These are phyloP conservation scores for Oropetium thomaeum DNA, from an alignment of 176 grass and related monocot genomes.

Conservation along the genomic window DNA sequence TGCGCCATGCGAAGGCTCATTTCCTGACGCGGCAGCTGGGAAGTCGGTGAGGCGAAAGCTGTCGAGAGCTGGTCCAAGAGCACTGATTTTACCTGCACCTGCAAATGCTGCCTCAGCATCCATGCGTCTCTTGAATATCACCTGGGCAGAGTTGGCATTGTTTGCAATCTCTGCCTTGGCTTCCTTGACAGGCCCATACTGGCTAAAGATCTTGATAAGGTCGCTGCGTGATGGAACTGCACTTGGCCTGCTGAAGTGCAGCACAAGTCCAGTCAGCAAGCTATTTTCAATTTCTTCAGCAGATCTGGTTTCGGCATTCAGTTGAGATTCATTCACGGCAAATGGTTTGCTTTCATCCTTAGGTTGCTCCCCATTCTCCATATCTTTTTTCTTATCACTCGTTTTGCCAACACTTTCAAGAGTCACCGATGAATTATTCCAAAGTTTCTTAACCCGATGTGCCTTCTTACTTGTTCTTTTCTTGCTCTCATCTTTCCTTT, in stretches of 20 bases:
- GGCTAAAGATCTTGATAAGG: constrained; percentile 65
- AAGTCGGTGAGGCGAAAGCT: constrained; percentile 63
- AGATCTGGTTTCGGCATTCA: constrained; percentile 4
- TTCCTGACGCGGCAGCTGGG: constrained; percentile 26
- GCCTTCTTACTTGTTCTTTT: constrained; percentile 40
- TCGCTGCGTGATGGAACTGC: constrained; percentile 47
- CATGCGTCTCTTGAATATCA: constrained; percentile 59
- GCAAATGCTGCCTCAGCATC: constrained; percentile 65
- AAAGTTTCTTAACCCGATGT: background rate
- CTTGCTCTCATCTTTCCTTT: constrained; percentile 43
- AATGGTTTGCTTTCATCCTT: background rate
- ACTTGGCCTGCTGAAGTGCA: constrained; percentile 47
- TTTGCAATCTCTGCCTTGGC: constrained; percentile 39
- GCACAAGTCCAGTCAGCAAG: constrained; percentile 36
- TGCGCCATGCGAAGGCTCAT: background rate
- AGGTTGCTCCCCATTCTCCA: constrained; percentile 6
- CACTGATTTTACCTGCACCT: constrained; percentile 53
- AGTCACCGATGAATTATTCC: background rate
- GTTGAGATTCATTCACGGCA: constrained; percentile 22
- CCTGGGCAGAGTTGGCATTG: constrained; percentile 40
- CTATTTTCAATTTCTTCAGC: constrained; percentile 42
- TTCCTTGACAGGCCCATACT: constrained; percentile 67
- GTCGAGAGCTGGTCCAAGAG: constrained; percentile 43
- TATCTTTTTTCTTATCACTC: constrained; percentile 19
- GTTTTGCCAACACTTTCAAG: constrained; percentile 9